Base-by-base conservation (phyloP, 139 green algal genomes). In the Micractinium conductrix region DNA sequence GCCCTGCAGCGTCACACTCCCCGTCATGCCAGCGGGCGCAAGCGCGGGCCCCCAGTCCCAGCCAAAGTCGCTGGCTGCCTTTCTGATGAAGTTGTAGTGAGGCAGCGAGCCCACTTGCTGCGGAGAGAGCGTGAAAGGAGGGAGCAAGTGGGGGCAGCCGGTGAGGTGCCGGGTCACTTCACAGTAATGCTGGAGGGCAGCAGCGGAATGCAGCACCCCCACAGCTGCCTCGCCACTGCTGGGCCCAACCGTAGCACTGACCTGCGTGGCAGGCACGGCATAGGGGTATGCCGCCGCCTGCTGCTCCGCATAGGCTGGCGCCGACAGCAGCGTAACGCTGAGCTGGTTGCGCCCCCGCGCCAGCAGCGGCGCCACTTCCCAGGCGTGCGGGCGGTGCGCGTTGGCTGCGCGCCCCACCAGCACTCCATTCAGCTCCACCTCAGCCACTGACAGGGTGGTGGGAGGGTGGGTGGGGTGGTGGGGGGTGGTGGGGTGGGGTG, bases 31-130 rank as follows among this genome's bases (percentile, higher is more conserved):
- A 0, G 86, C 74, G 14, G 93, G 88, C 6, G 89, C 90, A 78
- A 96, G 93, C 14, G 90, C 91, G 30, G 94, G 94, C 2, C 92
- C 93, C 94, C 94, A 97, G 87, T 97, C 94, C 94, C 69, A 75
- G n/a, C 74, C 85, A 90, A 95, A 95, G 80, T 96, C 92, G 55
- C 85, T 91, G 4, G 91, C 91, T 1, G 94, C 87, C 81, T 97
- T 97, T 71, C 94, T 86, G 21, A 94, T 75, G 70, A 95, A 96
- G 88, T 95, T 95, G 89, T 94, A 97, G 65, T 81, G 68, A 26
- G 87, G 79, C 10, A 91, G 81, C 7, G 60, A 22, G 26, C 65
- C 84, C 48, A 78, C 40, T 63, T 67, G 75, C 55, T 80, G 43
- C 48, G 40, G 8, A 22, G 58, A 55, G 79, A 14, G 65, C 65